Evolutionary conservation across 2,329 filamentous ascomycete genomes (phyloP), one percentile per base, ranked within the genome.

Genomic region (Endoconidiophora laricicola): DNA sequence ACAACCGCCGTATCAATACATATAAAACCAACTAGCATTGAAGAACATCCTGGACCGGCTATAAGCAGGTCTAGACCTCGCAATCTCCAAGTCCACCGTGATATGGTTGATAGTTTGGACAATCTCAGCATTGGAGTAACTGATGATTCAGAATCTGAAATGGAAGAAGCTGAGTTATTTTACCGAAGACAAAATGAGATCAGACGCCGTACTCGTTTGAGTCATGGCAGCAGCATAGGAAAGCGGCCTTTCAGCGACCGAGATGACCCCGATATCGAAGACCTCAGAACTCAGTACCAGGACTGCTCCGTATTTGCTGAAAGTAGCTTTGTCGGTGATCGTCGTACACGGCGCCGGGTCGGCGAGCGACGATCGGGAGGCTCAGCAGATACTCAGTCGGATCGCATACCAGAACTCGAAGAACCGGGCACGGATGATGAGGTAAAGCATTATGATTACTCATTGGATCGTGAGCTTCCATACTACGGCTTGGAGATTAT

Each of bases 231-330:
- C 56, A 74, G 70, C 59, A 69, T 74, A 49, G 69, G 70, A 55
- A 75, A 75, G 62, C 65, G 72, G 37, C 73, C 70, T 23, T 68
- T 73, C 55, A 72, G 67, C 57, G 72, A 74, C 58, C 66, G 72
- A 50, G 72, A 69, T 58, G 72, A 72, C 54, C 69, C 69, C 6
- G 71, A 72, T 53, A 61, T 65, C 51, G 62, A 66, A 10, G 65
- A 65, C 40, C 20, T 56, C 20, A 48, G 44, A 33, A 45, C 44
- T n/a, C 43, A 44, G 9, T 53, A 54, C 29, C 52, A 45, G 3
- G 45, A 53, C 33, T 43, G 49, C 12, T 36, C 49, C 2, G 39
- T 47, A 10, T 53, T 56, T 62, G 16, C 60, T 64, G 38, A 68
- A 71, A 37, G 63, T 62, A 49, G 64, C 64, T 49, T 49, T 12